A percentile compares a stretch with the other conserved stretches of the same genome.
Conservation (phyloP, 78 protist genomes). For the Bodo saltans region DNA sequence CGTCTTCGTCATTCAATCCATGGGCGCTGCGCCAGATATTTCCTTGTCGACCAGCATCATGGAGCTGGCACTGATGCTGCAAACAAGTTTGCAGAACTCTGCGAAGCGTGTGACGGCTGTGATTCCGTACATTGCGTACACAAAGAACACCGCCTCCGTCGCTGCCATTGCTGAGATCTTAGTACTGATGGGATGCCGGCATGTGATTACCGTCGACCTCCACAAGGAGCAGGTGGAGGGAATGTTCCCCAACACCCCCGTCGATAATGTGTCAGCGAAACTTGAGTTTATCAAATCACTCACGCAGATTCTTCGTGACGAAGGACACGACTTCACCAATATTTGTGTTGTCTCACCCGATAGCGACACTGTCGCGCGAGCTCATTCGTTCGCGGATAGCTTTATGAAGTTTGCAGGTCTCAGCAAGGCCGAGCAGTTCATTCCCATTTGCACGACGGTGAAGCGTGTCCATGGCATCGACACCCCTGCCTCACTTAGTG, state of each 20-base stretch:
- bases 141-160: background rate
- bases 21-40: background rate
- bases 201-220: constrained; percentile 70
- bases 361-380: background rate
- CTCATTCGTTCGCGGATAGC: constrained; percentile 1
- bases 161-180: background rate
- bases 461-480: too few relatives aligned
- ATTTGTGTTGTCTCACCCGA: background rate
- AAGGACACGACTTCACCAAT: background rate
- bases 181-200: constrained; percentile 44
- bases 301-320: background rate
- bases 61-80: constrained; percentile 19
- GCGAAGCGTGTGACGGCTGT: constrained; percentile 26
- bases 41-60: background rate
- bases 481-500: too few relatives aligned
- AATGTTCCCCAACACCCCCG: constrained; percentile 52
- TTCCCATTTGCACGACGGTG: constrained; percentile 1
- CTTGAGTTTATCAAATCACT: background rate
- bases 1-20: constrained; percentile 16
- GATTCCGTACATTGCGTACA: constrained; percentile 33
- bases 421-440: background rate
- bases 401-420: background rate
- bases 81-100: background rate
- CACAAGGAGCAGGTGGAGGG: constrained; percentile 79
- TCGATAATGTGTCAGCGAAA: constrained; percentile 47